A percentile compares a stretch with the other conserved stretches of the same genome.
Evolutionary conservation across 306 rosid species (phyloP).

Genomic region (Citrullus colocynthis): DNA sequence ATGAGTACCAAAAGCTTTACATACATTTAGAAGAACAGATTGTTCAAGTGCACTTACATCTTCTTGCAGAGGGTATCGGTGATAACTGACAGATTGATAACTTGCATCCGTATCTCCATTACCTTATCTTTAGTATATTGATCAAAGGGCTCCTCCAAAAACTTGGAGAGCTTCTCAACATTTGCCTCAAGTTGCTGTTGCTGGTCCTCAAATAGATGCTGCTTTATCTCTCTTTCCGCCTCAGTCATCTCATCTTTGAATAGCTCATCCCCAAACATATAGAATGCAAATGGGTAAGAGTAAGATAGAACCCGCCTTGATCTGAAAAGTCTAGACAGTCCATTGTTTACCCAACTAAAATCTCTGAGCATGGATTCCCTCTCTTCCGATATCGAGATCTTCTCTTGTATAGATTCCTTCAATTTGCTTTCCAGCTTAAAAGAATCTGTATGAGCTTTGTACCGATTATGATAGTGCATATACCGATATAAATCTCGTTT

Average conservation of each 20-base stretch:
- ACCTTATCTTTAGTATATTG: conserved; percentile 42
- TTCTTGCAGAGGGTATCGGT: conserved; percentile 62
- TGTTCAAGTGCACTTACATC: conserved; percentile 40
- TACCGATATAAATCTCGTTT: conserved; percentile 72
- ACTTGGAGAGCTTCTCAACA: conserved; percentile 79
- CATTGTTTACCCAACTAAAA: conserved; percentile 79
- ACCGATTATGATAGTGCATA: conserved; percentile 86
- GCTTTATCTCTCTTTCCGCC: conserved; percentile 59
- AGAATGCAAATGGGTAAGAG: conserved; percentile 94
- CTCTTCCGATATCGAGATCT: conserved; percentile 53
- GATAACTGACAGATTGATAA: conserved; percentile 47
- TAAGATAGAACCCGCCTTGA: conserved; percentile 94
- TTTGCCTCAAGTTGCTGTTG: conserved; percentile 94
- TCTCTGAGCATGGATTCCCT: conserved; percentile 50
- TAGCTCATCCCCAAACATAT: conserved; percentile 92
- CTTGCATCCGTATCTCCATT: conserved; percentile 58
- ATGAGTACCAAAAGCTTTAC: conserved; percentile 8
- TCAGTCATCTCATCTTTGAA: conserved; percentile 68
- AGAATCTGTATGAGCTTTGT: conserved; percentile 96
- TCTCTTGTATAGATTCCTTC: conserved; percentile 50
- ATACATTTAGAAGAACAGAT: neutral
- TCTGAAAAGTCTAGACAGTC: conserved; percentile 74
- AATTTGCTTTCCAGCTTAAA: conserved; percentile 76
- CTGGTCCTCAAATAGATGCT: conserved; percentile 92
- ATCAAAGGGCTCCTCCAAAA: conserved; percentile 71